A percentile compares a stretch with the other conserved stretches of the same genome.
phyloP scores from a whole-genome alignment of 768 basidiomycete species.

The Hemileccinum rubropunctum region DNA sequence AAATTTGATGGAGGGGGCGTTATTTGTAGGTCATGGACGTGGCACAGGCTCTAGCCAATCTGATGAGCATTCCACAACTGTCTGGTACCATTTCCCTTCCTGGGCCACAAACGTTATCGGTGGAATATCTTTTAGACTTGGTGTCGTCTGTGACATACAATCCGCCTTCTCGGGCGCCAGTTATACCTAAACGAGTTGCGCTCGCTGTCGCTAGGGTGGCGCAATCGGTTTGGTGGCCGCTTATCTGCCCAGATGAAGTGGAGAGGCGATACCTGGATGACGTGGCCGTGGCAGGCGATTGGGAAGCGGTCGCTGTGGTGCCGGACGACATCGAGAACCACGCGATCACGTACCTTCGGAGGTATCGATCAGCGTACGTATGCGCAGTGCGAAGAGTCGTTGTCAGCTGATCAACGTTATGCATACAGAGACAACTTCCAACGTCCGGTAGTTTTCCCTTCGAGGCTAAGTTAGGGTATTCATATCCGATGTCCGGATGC shows the following conservation, averaged over 20 bases:
- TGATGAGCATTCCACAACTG: conserved; percentile 59
- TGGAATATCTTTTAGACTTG: conserved; percentile 76
- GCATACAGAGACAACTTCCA: conserved; percentile 59
- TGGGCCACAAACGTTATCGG: conserved; percentile 83
- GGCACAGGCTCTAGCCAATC: conserved; percentile 84
- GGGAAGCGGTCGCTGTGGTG: conserved; percentile 76
- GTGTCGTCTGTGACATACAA: conserved; percentile 79
- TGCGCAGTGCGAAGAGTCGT: conserved; percentile 7
- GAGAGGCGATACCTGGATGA: conserved; percentile 86
- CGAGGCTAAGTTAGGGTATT: conserved; percentile 38
- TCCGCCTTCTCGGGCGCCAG: conserved; percentile 67
- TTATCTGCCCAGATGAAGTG: conserved; percentile 88
- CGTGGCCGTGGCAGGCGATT: conserved; percentile 67
- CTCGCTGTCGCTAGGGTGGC: conserved; percentile 56
- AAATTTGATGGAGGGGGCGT: conserved; percentile 12
- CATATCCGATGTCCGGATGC: conserved; percentile 29
- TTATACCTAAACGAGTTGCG: conserved; percentile 73
- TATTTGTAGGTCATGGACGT: conserved; percentile 80
- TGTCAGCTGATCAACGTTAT: conserved; percentile 10
- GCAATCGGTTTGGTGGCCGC: conserved; percentile 87
- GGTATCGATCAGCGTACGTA: conserved; percentile 86
- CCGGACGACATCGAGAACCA: conserved; percentile 86
- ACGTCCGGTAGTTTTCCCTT: conserved; percentile 64
- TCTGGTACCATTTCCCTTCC: conserved; percentile 77
- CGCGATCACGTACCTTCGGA: conserved; percentile 86